A percentile compares a stretch with the other conserved stretches of the same genome.
These are phyloP conservation scores for Coemansia nantahalensis DNA, from an alignment of 192 early-diverging fungal species.

Conservation along the genomic window DNA sequence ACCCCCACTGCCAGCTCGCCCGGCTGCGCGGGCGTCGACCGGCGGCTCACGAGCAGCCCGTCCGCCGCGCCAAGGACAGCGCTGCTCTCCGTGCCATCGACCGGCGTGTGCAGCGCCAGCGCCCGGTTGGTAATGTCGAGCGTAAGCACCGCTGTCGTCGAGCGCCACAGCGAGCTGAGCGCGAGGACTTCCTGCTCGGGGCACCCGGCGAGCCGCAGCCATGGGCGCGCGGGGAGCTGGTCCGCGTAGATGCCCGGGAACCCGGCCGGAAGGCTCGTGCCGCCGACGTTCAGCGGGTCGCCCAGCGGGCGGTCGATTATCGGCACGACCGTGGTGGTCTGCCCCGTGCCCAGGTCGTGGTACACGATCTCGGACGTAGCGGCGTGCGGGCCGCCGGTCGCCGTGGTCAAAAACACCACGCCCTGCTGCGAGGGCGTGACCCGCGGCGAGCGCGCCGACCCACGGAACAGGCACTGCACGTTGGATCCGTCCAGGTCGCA, in stretches of 20 bases:
- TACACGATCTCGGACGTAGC: constrained; percentile 55
- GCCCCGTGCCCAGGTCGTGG: constrained; percentile 25
- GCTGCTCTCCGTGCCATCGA: constrained; percentile 47
- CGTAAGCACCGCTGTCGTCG: constrained; percentile 33
- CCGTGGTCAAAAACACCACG: constrained; percentile 63
- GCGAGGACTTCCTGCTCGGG: constrained; percentile 17
- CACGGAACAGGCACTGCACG: constrained; percentile 27
- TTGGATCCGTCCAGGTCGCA: constrained; percentile 35
- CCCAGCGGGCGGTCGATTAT: constrained; percentile 14
- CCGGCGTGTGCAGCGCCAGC: constrained; percentile 56
- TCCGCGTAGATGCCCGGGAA: constrained; percentile 73
- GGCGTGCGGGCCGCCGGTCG: constrained; percentile 67
- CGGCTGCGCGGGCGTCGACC: constrained; percentile 58
- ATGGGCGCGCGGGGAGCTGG: constrained; percentile 47
- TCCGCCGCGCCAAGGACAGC: constrained; percentile 47
- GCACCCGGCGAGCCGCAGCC: constrained; percentile 12
- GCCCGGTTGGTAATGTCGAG: constrained; percentile 50
- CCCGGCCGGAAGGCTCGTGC: constrained; percentile 32
- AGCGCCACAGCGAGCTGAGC: constrained; percentile 44
- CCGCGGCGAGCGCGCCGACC: constrained; percentile 61
- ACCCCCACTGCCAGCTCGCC: constrained; percentile 41
- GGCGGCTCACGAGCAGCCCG: constrained; percentile 46
- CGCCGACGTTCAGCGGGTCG: constrained; percentile 8
- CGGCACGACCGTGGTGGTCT: constrained; percentile 19
- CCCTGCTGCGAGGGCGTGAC: constrained; percentile 53